Evolutionary conservation across 352 stramenopile species (phyloP), one percentile per base, ranked within the genome.

Genomic region (Phytophthora ohioensis): DNA sequence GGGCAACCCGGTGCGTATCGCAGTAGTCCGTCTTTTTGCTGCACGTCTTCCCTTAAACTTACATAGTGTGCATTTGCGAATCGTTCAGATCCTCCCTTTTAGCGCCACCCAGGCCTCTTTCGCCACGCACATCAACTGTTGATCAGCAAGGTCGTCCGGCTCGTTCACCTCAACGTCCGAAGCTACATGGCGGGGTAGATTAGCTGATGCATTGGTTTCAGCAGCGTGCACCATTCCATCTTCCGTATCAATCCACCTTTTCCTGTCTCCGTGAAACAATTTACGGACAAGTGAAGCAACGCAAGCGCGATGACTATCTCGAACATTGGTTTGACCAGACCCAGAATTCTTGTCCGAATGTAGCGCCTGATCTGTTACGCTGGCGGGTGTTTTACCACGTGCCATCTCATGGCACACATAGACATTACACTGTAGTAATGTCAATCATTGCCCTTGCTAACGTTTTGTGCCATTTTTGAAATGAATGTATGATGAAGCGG

Each of bases 11-110:
- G n/a, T 64, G 57, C 2, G 59, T 58, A 38, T 67, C 59, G n/a
- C 48, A 67, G 21, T 55, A 60, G 49, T 67, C 48, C 3, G 15
- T 60, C n/a, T 54, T 67, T 21, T 67, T 8, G 39, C 59, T 21
- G 48, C 15, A 13, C 17, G 17, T 39, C 59, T 36, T 13, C 48
- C 59, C 46, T 67, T 39, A 35, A 60, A 67, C 8, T 13, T n/a
- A 11, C 59, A 59, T 3, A 67, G 17, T 21, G 31, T 46, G 17
- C 49, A 67, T 13, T 54, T n/a, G 5, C 59, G 38, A 17, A 30
- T 59, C 27, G 45, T 15, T 2, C 55, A 30, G 7, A 27, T 57
- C 27, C 30, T 39, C 6, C 13, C 47, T 15, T 53, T 30, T 3
- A 45, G 10, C 2, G 31, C 48, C 3, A 67, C 11, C 48, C 59